phyloP scores from a whole-genome alignment of 768 basidiomycete genomes.

The Kwoniella dendrophila region DNA sequence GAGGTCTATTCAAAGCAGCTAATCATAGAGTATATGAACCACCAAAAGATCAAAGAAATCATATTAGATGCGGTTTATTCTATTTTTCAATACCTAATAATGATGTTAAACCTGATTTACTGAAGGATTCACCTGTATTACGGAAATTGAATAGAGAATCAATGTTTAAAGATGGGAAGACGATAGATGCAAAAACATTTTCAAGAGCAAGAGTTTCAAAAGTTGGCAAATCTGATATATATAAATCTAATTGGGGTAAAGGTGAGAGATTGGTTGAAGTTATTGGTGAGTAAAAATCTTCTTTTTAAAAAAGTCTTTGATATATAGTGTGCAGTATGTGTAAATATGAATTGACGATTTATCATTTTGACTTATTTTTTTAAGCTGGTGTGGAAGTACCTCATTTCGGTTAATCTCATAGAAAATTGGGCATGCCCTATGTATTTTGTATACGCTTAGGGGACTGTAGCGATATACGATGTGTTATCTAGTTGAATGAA shows the following conservation, averaged over 20 bases:
- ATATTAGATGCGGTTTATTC: constrained; percentile 20
- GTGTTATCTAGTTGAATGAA: no score
- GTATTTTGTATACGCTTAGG: no score
- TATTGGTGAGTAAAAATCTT: constrained; percentile 20
- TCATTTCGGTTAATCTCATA: constrained; percentile 1
- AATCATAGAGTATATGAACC: constrained; percentile 23
- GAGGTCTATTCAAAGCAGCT: constrained; percentile 24
- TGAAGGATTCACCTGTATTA: constrained; percentile 14
- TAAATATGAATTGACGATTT: no score
- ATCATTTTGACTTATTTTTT: no score
- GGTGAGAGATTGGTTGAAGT: constrained; percentile 14
- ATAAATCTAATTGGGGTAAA: constrained; percentile 16
- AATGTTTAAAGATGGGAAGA: constrained; percentile 15
- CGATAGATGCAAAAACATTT: constrained; percentile 11
- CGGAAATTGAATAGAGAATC: constrained; percentile 6
- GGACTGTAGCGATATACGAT: no score
- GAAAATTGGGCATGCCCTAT: no score
- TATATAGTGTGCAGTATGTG: no score
- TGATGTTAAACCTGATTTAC: constrained; percentile 8
- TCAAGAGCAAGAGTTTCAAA: constrained; percentile 15
- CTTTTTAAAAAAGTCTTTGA: no score
- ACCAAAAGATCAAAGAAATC: constrained; percentile 20
- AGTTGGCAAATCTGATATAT: constrained; percentile 19
- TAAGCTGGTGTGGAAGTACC: neutral
- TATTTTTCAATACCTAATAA: constrained; percentile 24